Evolutionary conservation across 495 filamentous ascomycete genomes (phyloP).

Genomic region (Penicillium lagena): DNA sequence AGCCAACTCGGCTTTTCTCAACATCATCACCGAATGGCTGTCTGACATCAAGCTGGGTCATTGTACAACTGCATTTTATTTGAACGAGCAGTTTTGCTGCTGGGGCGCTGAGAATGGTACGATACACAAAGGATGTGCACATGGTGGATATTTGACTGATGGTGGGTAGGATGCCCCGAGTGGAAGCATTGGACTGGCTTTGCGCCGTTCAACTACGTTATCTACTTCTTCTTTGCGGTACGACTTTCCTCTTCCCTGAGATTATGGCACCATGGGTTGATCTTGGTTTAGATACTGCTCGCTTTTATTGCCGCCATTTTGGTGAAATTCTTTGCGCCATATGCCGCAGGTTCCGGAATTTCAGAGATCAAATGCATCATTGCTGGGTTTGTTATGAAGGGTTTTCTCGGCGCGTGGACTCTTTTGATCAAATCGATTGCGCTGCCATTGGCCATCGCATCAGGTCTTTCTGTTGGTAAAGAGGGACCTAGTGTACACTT

Average conservation of each 20-base stretch:
- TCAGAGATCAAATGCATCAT: conserved; percentile 99
- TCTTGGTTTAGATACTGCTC: conserved; percentile 59
- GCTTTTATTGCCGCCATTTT: conserved; percentile 75
- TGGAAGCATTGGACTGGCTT: conserved; percentile 87
- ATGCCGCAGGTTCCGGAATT: conserved; percentile 94
- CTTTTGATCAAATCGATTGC: conserved; percentile 90
- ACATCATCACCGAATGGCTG: conserved; percentile 96
- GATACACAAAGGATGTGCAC: conserved; percentile 2
- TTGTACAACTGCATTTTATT: conserved; percentile 91
- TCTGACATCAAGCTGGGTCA: conserved; percentile 92
- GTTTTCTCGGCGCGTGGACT: conserved; percentile 89
- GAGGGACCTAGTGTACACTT: conserved; percentile 98
- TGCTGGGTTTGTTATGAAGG: conserved; percentile 99
- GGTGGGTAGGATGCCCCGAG: conserved; percentile 62
- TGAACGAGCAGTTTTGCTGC: conserved; percentile 97
- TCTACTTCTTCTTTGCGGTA: conserved; percentile 89
- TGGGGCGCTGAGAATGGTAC: conserved; percentile 88
- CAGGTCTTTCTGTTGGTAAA: conserved; percentile 92
- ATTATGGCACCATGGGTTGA: not conserved
- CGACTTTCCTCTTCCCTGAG: conserved; percentile 11
- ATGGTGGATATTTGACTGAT: not conserved
- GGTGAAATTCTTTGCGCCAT: conserved; percentile 91
- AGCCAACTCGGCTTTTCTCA: conserved; percentile 85
- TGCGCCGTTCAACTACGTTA: conserved; percentile 72
- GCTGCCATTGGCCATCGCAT: conserved; percentile 87